Base-by-base conservation (phyloP, 2,329 filamentous ascomycete genomes). In the Microcera coccophila region DNA sequence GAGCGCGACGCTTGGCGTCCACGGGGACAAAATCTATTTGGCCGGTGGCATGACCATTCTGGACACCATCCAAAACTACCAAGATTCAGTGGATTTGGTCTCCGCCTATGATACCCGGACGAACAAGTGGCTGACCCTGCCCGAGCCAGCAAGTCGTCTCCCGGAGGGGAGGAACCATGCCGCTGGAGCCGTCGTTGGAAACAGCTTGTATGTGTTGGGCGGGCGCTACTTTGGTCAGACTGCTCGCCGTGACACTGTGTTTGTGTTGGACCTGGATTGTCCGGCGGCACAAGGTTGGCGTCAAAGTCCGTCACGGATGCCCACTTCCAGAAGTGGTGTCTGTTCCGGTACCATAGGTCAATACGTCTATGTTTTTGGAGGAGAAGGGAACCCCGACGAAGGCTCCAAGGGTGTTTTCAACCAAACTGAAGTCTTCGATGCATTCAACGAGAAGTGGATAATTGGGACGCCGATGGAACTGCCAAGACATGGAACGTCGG, bases 111-210 rank as follows among this genome's bases (percentile, higher is more conserved):
- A 69, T 28, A 61, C 60, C 4, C n/a, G n/a, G n/a, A n/a, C n/a
- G n/a, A n/a, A n/a, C n/a, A n/a, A n/a, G n/a, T 69, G 66, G 62
- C 17, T 58, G 2, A 38, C 38, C 2, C 44, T 67, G 0, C 64
- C 64, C 0, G 9, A 38, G 2, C 35, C 41, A 5, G 59, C 58
- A 7, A 39, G 38, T 10, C 38, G 42, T 4, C 38, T 71, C 0
- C 68, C 68, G 0, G 63, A 59, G 16, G 54, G 53, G 1, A 50
- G 67, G 4, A 63, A 72, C 22, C 68, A 71, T 29, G 65, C 58
- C 0, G 50, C 0, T 5, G 54, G 52, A 1, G 50, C 58, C 2
- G 49, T 71, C 1, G 50, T 67, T 10, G 58, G 54, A 0, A 44
- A 49, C 2, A 60, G 41, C 4, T 58, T 72, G 14, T 70, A 66